Evolutionary conservation across 176 grass and related monocot genomes (phyloP).

Genomic region (Aegilops speltoides): DNA sequence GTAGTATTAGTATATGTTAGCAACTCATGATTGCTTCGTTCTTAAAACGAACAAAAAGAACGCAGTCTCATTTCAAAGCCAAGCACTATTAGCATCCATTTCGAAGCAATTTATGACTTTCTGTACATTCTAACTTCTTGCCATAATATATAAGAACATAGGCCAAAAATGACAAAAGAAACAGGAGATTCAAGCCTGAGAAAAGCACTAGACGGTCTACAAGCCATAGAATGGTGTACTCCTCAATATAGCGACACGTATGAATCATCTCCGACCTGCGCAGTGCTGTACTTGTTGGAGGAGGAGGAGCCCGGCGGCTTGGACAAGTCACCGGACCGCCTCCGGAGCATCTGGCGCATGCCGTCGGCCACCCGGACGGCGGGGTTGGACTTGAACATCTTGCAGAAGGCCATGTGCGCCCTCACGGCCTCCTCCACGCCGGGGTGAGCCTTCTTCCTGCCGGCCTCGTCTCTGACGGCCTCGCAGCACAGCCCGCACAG

Average conservation of each 20-base stretch:
- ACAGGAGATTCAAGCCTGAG: conserved; percentile 24
- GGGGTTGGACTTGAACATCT: conserved; percentile 64
- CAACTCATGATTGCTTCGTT: conserved; percentile 38
- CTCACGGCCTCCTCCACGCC: conserved; percentile 77
- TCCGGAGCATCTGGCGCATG: conserved; percentile 81
- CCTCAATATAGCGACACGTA: conserved; percentile 50
- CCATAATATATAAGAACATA: conserved; percentile 40
- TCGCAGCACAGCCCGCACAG: conserved; percentile 92
- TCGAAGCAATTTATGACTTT: conserved; percentile 50
- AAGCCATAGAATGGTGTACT: conserved; percentile 29
- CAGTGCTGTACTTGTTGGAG: conserved; percentile 53
- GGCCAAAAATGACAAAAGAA: conserved; percentile 31
- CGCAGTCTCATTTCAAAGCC: neutral
- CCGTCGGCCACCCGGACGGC: conserved; percentile 70
- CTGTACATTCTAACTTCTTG: conserved; percentile 54
- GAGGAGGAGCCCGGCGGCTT: conserved; percentile 24
- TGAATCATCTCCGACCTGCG: conserved; percentile 59
- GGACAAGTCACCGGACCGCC: conserved; percentile 60
- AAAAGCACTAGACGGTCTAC: conserved; percentile 18
- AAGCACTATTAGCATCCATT: conserved; percentile 35
- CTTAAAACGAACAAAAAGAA: neutral
- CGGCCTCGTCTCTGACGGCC: conserved; percentile 73
- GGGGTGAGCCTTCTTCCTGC: conserved; percentile 52
- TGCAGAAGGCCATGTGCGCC: conserved; percentile 91
- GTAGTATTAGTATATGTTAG: conserved; percentile 24